Conservation (phyloP, 2,329 filamentous ascomycete genomes). For the Nigrograna mackinnonii region DNA sequence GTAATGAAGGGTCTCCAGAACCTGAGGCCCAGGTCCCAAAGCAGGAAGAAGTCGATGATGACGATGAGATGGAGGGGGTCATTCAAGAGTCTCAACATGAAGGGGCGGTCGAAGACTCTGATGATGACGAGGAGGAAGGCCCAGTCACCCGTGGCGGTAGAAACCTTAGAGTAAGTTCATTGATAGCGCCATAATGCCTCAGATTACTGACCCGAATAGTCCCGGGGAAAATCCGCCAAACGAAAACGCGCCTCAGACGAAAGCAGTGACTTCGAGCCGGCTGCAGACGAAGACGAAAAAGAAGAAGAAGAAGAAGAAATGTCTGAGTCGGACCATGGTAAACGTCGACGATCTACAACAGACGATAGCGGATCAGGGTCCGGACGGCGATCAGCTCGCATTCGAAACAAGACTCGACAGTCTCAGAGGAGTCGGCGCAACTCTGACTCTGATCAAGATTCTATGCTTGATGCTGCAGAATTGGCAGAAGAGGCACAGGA, state of each 20-base stretch:
- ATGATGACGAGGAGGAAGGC: slow-evolving; percentile 63
- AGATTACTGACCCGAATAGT: slow-evolving; percentile 22
- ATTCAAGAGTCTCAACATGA: slow-evolving; percentile 48
- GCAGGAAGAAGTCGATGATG: slow-evolving; percentile 31
- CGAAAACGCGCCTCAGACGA: slow-evolving; percentile 53
- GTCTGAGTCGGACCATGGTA: slow-evolving; percentile 54
- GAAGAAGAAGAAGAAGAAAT: slow-evolving; percentile 57
- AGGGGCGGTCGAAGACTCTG: slow-evolving; percentile 45
- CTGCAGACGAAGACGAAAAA: slow-evolving; percentile 58
- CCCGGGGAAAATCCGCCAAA: slow-evolving; percentile 33
- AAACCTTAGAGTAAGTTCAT: slow-evolving; percentile 24
- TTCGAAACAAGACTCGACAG: slow-evolving; percentile 51
- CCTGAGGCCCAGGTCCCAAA: slow-evolving; percentile 35
- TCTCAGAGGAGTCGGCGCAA: slow-evolving; percentile 52
- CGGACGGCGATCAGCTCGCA: slow-evolving; percentile 56
- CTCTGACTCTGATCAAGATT: slow-evolving; percentile 49
- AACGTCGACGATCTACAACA: slow-evolving; percentile 42
- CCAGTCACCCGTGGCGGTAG: slow-evolving; percentile 54
- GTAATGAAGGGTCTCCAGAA: slow-evolving; percentile 30
- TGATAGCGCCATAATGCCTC: background rate
- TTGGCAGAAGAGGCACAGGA: slow-evolving; percentile 63
- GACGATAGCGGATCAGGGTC: slow-evolving; percentile 40
- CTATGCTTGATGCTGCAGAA: slow-evolving; percentile 48
- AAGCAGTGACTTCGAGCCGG: slow-evolving; percentile 67
- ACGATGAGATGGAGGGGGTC: slow-evolving; percentile 37